Percentiles rank a stretch among this genome's conserved stretches.
phyloP scores from a whole-genome alignment of 768 basidiomycete genomes.

The Tulasnella sp. region DNA sequence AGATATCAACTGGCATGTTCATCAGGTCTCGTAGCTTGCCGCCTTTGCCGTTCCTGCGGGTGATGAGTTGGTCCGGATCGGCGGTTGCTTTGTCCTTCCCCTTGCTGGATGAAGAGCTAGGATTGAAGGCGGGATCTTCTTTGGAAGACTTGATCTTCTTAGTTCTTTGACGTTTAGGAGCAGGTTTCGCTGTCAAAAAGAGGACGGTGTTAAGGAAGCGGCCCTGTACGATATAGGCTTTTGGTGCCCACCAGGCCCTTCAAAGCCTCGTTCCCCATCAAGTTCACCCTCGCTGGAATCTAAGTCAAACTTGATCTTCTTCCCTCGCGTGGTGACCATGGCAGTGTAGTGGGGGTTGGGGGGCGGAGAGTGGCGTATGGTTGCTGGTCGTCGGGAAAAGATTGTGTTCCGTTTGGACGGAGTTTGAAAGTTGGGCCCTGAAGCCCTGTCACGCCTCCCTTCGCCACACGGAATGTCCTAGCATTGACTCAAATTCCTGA shows the following conservation, averaged over 20 bases:
- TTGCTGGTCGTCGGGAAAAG: neutral
- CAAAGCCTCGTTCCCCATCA: neutral
- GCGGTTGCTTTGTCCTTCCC: neutral
- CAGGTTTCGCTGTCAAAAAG: neutral
- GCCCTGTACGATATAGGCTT: neutral
- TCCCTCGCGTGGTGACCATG: neutral
- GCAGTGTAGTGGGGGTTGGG: neutral
- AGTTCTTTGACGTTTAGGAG: neutral
- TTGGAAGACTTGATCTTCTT: neutral
- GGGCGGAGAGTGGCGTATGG: neutral
- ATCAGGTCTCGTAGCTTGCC: conserved; percentile 27
- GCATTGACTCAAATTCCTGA: neutral
- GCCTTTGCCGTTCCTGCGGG: neutral
- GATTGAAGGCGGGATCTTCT: neutral
- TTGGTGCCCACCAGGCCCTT: neutral
- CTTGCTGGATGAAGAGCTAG: neutral
- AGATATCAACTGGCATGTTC: conserved; percentile 29
- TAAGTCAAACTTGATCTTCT: neutral
- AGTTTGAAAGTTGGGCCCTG: neutral
- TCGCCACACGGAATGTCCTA: neutral
- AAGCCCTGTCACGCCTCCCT: neutral
- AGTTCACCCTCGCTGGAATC: neutral
- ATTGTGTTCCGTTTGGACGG: neutral
- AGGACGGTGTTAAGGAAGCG: neutral
- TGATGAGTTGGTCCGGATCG: neutral